Percentiles rank a stretch among this genome's conserved stretches.
These are phyloP conservation scores for Guyanaporus albipodus DNA, from an alignment of 768 basidiomycete species.

Conservation along the genomic window DNA sequence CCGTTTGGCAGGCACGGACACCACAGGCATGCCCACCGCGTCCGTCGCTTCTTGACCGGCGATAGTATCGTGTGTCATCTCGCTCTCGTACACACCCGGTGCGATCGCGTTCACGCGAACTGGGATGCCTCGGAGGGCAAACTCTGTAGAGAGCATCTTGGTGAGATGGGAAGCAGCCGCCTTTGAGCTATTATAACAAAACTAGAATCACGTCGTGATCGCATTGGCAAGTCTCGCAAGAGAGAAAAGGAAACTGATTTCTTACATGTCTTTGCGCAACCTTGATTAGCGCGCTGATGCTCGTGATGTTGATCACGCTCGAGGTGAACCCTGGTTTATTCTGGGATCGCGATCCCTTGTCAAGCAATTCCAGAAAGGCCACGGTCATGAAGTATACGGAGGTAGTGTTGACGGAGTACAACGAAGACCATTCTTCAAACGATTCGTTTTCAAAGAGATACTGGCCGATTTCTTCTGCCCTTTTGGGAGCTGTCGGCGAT, in stretches of 20 bases:
- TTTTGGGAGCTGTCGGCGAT: conserved; percentile 53
- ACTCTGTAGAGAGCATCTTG: conserved; percentile 70
- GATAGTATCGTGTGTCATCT: conserved; percentile 63
- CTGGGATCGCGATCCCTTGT: conserved; percentile 63
- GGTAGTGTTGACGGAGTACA: conserved; percentile 67
- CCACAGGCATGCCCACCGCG: conserved; percentile 54
- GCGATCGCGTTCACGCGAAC: conserved; percentile 74
- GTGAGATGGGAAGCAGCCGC: conserved; percentile 77
- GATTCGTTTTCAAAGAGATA: conserved; percentile 68
- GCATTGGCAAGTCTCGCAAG: background rate
- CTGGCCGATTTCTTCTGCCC: conserved; percentile 61
- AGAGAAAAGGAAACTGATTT: background rate
- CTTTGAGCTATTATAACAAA: conserved; percentile 78
- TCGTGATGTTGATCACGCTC: conserved; percentile 72
- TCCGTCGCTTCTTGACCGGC: conserved; percentile 44
- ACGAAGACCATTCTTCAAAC: conserved; percentile 55
- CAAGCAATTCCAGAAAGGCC: conserved; percentile 72
- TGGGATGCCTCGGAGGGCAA: conserved; percentile 61
- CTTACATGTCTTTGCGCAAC: conserved; percentile 74
- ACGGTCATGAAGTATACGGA: conserved; percentile 76
- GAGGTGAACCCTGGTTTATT: conserved; percentile 57
- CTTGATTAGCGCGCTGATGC: conserved; percentile 69
- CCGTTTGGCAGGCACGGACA: conserved; percentile 57
- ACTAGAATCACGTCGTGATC: conserved; percentile 39
- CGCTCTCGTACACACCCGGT: conserved; percentile 72